Evolutionary conservation across 805 yeast genomes (phyloP).

Genomic region (Groenewaldozyma salmanticensis): DNA sequence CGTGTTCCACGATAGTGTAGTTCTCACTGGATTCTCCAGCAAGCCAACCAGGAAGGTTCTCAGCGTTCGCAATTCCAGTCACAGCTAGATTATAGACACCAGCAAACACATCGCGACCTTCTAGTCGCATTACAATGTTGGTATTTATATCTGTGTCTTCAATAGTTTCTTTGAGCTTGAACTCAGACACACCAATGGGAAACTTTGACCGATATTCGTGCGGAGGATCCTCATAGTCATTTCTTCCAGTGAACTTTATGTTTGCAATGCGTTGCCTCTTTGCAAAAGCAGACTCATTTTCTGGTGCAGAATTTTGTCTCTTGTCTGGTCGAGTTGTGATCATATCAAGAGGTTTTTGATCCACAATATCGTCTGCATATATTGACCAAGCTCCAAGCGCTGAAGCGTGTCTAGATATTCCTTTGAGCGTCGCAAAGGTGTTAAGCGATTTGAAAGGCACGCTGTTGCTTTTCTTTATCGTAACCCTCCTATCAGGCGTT

Average conservation of each 20-base stretch:
- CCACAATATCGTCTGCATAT: slow-evolving; percentile 60
- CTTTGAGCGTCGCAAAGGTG: slow-evolving; percentile 48
- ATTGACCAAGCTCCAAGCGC: slow-evolving; percentile 63
- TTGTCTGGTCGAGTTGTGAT: slow-evolving; percentile 20
- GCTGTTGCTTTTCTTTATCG: slow-evolving; percentile 30
- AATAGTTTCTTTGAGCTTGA: slow-evolving; percentile 5
- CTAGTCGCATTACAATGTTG: slow-evolving; percentile 27
- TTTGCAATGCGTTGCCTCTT: slow-evolving; percentile 38
- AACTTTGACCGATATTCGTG: slow-evolving; percentile 6
- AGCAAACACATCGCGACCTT: slow-evolving; percentile 67
- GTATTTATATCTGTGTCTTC: not conserved
- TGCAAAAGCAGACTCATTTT: slow-evolving; percentile 5
- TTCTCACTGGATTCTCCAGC: slow-evolving; percentile 62
- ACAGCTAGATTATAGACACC: slow-evolving; percentile 65
- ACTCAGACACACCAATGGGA: slow-evolving; percentile 13
- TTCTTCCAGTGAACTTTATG: slow-evolving; percentile 51
- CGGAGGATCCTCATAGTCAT: slow-evolving; percentile 2
- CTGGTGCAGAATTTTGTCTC: slow-evolving; percentile 3
- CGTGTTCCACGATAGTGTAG: slow-evolving; percentile 39
- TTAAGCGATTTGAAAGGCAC: slow-evolving; percentile 39
- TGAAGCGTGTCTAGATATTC: slow-evolving; percentile 50
- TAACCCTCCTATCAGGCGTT: slow-evolving; percentile 34
- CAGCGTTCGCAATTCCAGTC: slow-evolving; percentile 39
- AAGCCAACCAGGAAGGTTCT: slow-evolving; percentile 62
- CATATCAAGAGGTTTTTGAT: slow-evolving; percentile 49